Base-by-base conservation (phyloP, 1,139 yeast genomes). In the Geotrichum citri-aurantii region DNA sequence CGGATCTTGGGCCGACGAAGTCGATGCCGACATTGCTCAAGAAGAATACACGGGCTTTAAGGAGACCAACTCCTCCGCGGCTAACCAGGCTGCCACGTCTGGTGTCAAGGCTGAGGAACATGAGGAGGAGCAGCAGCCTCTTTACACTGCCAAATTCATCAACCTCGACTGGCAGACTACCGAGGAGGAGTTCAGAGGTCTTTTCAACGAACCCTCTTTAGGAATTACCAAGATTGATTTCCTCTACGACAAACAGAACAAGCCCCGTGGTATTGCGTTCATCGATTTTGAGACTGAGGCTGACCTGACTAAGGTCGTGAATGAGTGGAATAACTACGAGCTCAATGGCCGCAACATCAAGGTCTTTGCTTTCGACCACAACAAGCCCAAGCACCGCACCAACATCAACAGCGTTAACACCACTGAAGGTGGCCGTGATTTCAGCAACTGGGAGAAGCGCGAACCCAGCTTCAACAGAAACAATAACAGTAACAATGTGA, bases 111-210 rank as follows among this genome's bases (percentile, higher is more conserved):
- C 14, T 40, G 31, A 44, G 12, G 24, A 46, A 19, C 51, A 58
- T 52, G 52, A 50, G 46, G 54, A 54, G 47, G 50, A 56, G 50
- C 99, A 99, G 68, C 80, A 77, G 58, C 92, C 97, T 31, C 99
- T 99, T 59, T 95, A 75, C 79, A 87, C 90, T 69, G 98, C 97
- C 23, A 83, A 91, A 73, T 80, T 93, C 66, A 82, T 84, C 69
- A 91, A 92, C 74, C 81, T 95, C 71, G 91, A 97, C 61, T 88
- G 90, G 85, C 93, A 88, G 64, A 81, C 83, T 52, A 75, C 78
- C 59, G 97, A 92, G 72, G 83, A 78, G 42, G 82, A 79, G 51
- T 79, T 93, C 62, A 77, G 75, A 58, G 82, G 82, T 52, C 87
- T 88, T 77, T 84, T 92, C 63, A 57, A 55, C 14, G 62, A 57